Evolutionary conservation across 208 protist species (phyloP), one percentile per base, ranked within the genome.

Genomic region (Acanthamoeba sp.): DNA sequence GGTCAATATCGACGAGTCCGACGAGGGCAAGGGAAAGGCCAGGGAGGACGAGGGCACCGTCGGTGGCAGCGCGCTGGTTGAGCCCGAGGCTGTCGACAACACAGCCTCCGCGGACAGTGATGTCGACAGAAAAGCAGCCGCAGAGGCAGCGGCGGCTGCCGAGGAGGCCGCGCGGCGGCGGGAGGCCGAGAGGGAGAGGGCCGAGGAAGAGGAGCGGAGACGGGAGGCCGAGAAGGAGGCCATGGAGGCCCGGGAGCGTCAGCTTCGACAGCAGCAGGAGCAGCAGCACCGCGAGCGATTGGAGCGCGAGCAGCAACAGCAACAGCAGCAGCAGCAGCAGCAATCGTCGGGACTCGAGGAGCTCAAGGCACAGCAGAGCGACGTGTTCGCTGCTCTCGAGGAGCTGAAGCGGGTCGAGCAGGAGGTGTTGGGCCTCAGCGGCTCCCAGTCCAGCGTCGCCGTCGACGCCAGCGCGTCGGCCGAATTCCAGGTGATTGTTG

Each of bases 191-290:
- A 50, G n/a, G 12, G 78, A 50, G 40, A 9, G 78, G 29, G 78
- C 78, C 40, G 78, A 87, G 24, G 78, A 87, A 22, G 78, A 87
- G 29, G 78, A 87, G 45, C 40, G 78, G 10, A 18, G 34, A 36
- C 78, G 78, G n/a, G 78, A 3, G 3, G 78, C 78, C n/a, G 78
- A 87, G 78, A 87, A 87, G 78, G 78, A n/a, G 20, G 78, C 38
- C 29, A 87, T 87, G 78, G 48, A 87, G 78, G 78, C 20, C 7
- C 40, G 78, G 22, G 78, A 87, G 78, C 40, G 78, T 18, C 78
- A 62, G 78, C 78, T 87, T 6, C 78, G 32, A 5, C 29, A 87
- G 27, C 40, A 87, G n/a, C 78, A 87, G 78, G 29, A 87, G 29
- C n/a, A 87, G 29, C 78, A 87, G 45, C 78, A 87, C 14, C 78